Conservation (phyloP, 163 green algal genomes). For the Chlorella variabilis region DNA sequence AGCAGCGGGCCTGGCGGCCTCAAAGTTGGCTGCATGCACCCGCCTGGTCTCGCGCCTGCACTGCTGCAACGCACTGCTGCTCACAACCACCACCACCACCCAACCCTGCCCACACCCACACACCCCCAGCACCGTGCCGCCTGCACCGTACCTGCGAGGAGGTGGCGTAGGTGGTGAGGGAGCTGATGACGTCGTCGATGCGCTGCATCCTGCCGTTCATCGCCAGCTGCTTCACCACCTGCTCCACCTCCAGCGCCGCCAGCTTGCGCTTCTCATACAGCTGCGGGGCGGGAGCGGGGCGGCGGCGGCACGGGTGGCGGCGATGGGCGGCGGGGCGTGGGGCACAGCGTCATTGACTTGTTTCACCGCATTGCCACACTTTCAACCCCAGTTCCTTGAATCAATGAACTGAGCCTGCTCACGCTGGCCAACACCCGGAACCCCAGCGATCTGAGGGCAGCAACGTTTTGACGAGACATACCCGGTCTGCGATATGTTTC, state of each 20-base stretch:
- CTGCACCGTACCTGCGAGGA: neutral
- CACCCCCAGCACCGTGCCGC: no score
- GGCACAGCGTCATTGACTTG: no score
- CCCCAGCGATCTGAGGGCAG: no score
- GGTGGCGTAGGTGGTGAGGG: constrained; percentile 73
- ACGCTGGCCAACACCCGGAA: no score
- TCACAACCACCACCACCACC: neutral
- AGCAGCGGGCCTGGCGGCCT: no score
- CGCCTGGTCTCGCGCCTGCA: neutral
- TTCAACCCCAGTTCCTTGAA: no score
- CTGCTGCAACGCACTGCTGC: neutral
- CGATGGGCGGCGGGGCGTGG: neutral
- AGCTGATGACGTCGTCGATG: constrained; percentile 52
- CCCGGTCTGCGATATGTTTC: constrained; percentile 39
- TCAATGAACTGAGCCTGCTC: no score
- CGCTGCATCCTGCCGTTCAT: constrained; percentile 41
- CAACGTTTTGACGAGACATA: no score
- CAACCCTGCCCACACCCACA: neutral
- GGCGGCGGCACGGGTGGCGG: neutral
- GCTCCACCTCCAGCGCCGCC: constrained; percentile 94
- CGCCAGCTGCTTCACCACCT: constrained; percentile 79
- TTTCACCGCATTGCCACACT: no score
- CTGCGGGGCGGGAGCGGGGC: constrained; percentile 60
- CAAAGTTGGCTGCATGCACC: neutral
- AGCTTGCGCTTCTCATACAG: constrained; percentile 95